Percentiles rank a stretch among this genome's conserved stretches.
phyloP scores from a whole-genome alignment of 2,329 filamentous ascomycete genomes.

The Sporothrix protearum region DNA sequence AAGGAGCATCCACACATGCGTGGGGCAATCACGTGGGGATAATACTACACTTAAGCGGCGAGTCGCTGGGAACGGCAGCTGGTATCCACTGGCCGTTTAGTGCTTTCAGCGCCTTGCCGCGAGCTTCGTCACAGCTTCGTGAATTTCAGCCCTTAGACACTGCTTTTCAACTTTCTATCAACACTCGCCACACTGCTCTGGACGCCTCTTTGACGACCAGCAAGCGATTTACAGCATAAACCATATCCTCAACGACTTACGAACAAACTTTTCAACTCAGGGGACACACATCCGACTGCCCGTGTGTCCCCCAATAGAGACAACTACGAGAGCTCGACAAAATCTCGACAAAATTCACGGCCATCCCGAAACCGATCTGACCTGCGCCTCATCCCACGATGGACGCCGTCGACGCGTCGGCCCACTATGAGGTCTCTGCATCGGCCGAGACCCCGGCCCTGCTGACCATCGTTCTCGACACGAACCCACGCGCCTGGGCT shows the following conservation, averaged over 20 bases:
- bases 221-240: not conserved
- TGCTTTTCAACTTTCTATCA: not conserved
- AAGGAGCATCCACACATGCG: not conserved
- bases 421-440: conserved; percentile 56
- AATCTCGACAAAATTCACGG: not conserved
- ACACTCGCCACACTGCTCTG: not conserved
- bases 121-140: not conserved
- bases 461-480: conserved; percentile 87
- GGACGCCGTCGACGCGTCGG: conserved; percentile 56
- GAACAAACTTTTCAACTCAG: not conserved
- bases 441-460: conserved; percentile 69
- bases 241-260: not conserved
- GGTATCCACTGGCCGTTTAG: not conserved
- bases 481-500: conserved; percentile 89
- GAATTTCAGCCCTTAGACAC: not conserved
- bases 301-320: conserved; percentile 14
- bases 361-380: not conserved
- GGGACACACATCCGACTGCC: not conserved
- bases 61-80: no score
- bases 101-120: not conserved
- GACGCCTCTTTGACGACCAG: not conserved
- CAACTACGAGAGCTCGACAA: not conserved
- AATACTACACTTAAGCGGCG: not conserved
- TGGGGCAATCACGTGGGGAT: conserved; percentile 17
- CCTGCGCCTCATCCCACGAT: conserved; percentile 38